Percentiles rank a stretch among this genome's conserved stretches.
Conservation (phyloP, 2,329 filamentous ascomycete species). For the Sporothrix euskadiensis region DNA sequence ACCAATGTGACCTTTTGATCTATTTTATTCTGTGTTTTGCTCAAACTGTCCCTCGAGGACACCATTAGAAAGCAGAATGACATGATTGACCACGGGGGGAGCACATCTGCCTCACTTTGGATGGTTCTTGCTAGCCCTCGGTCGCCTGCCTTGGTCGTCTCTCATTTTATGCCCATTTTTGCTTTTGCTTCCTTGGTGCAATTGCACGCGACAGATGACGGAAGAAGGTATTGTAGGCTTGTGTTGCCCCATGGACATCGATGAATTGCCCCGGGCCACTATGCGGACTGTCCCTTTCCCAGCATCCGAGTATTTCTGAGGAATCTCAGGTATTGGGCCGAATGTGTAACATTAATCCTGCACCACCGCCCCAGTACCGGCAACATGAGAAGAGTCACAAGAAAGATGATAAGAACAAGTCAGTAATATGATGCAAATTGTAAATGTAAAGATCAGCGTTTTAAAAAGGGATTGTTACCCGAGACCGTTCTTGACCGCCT, state of each 20-base stretch:
- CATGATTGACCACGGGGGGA: not conserved
- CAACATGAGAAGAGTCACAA: not conserved
- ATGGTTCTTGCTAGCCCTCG: not conserved
- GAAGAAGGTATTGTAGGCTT: not conserved
- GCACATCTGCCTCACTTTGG: not conserved
- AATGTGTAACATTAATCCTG: not conserved
- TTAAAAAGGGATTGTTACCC: not conserved
- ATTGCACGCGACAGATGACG: not conserved
- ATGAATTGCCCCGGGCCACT: not conserved
- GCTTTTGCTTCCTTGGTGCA: not conserved
- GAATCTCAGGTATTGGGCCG: not conserved
- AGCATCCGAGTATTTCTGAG: not conserved
- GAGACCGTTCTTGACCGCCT: not conserved
- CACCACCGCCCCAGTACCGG: not conserved
- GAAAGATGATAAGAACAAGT: not conserved
- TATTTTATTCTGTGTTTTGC: not conserved
- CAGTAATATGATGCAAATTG: not conserved
- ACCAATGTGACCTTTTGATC: not conserved
- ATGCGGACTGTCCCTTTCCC: not conserved
- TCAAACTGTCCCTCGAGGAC: not conserved
- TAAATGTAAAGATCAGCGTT: not conserved
- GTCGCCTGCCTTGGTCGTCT: not conserved
- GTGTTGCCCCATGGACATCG: not conserved
- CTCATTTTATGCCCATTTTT: not conserved
- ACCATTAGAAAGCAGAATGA: not conserved